Evolutionary conservation across 1,284 basidiomycete species (phyloP), one percentile per base, ranked within the genome.

Genomic region (Ceratobasidium sp.): DNA sequence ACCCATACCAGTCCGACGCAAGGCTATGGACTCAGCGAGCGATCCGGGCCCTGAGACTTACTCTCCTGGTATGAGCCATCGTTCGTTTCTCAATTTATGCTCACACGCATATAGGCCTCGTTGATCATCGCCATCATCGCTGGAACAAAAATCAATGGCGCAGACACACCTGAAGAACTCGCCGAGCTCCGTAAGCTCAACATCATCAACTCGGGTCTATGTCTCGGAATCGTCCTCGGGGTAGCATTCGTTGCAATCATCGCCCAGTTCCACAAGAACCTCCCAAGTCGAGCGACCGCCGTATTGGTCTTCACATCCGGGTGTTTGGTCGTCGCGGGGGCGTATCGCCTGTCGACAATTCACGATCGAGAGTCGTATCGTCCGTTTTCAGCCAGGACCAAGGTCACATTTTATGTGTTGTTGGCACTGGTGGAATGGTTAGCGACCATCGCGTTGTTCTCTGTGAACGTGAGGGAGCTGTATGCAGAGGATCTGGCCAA

Each of bases 371-470:
- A 38, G 8, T 49, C 38, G 4, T 40, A 17, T n/a, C 58, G 49
- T 4, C 54, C 58, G 17, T 25, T 70, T 22, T 10, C 58, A 15
- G 27, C 29, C 10, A 29, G 47, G 13, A 65, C 62, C 49, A 65
- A 70, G 43, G 60, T 52, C 69, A 70, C 64, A 40, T 70, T 70
- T 31, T 70, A 70, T 38, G 32, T 65, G 5, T 47, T 70, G 38
- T 49, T 64, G 40, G 49, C 58, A 25, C 58, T 64, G 22, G 65
- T 56, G 69, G 69, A 70, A 60, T 70, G 60, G 69, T 29, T 70
- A 15, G 69, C 65, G 3, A 55, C 50, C 7, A 52, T 45, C 1
- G 27, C 69, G 2, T 40, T 70, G 29, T 45, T 70, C 17, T 31
- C 47, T 7, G 31, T 70, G 40, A 64, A 70, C 35, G 52, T 43